These are phyloP conservation scores for Trichoderma pleuroti DNA, from an alignment of 2,329 filamentous ascomycete species.

Conservation along the genomic window DNA sequence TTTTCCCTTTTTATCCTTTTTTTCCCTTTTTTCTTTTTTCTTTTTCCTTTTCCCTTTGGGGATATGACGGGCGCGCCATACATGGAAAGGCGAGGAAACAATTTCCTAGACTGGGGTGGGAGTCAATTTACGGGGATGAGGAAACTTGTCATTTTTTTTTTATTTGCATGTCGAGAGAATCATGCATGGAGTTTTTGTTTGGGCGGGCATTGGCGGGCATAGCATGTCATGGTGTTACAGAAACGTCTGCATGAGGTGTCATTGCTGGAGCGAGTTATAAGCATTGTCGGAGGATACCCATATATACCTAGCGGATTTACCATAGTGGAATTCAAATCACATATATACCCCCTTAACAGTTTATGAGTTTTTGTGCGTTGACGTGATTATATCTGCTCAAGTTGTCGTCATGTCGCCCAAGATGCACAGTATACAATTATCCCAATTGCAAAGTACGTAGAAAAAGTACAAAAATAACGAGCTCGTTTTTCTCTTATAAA, in stretches of 20 bases:
- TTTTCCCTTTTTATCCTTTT: background rate
- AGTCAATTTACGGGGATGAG: slow-evolving; percentile 7
- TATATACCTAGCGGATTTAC: slow-evolving; percentile 24
- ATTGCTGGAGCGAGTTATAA: slow-evolving; percentile 27
- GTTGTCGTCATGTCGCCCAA: background rate
- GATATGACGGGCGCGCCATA: background rate
- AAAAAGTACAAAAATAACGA: no score
- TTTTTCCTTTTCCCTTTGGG: background rate
- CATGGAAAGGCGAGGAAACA: background rate
- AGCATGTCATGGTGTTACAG: slow-evolving; percentile 19
- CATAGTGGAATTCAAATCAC: slow-evolving; percentile 13
- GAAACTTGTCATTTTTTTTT: background rate
- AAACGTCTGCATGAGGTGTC: slow-evolving; percentile 20
- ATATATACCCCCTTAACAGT: background rate
- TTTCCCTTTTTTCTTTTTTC: background rate
- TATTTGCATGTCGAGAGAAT: slow-evolving; percentile 2
- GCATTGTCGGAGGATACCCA: slow-evolving; percentile 31
- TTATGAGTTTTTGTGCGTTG: background rate
- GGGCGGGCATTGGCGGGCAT: slow-evolving; percentile 17
- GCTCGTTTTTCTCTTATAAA: no score
- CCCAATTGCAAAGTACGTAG: no score
- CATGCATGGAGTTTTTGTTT: slow-evolving; percentile 18
- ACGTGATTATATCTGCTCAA: background rate
- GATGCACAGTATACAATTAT: no score
- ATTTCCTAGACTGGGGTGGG: slow-evolving; percentile 6